A percentile compares a stretch with the other conserved stretches of the same genome.
phyloP scores from a whole-genome alignment of 2,329 filamentous ascomycete genomes.

The Trichoderma polysporum region DNA sequence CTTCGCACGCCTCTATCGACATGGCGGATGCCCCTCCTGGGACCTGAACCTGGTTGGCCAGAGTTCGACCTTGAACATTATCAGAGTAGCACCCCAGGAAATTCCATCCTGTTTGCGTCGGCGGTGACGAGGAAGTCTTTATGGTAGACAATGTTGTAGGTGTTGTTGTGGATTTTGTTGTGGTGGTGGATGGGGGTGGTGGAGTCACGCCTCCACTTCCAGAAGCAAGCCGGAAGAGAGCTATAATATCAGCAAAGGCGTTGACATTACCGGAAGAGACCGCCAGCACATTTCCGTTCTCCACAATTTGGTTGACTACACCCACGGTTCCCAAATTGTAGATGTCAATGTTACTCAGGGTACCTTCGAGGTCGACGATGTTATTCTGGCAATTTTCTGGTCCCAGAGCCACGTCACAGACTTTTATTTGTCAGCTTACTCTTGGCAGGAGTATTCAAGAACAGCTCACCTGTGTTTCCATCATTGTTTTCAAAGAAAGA shows the following conservation, averaged over 20 bases:
- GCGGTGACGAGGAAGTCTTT: background rate
- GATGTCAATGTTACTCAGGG: background rate
- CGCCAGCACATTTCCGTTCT: background rate
- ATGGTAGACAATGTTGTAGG: background rate
- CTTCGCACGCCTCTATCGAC: background rate
- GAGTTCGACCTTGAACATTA: background rate
- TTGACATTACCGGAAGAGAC: background rate
- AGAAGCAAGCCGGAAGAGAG: slow-evolving; percentile 4
- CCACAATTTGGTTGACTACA: background rate
- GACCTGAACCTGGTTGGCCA: slow-evolving; percentile 9
- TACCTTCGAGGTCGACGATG: slow-evolving; percentile 7
- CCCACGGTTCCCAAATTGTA: slow-evolving; percentile 6
- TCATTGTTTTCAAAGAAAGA: slow-evolving; percentile 5
- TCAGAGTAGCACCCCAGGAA: slow-evolving; percentile 1
- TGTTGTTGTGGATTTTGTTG: background rate
- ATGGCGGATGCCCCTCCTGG: slow-evolving; percentile 3
- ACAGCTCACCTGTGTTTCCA: background rate
- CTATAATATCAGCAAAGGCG: background rate
- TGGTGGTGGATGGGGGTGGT: background rate
- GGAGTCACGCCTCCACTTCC: slow-evolving; percentile 6
- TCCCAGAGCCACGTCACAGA: background rate
- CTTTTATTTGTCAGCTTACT: background rate
- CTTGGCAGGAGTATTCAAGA: background rate
- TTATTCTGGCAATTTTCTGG: slow-evolving; percentile 5
- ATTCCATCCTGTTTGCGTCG: background rate